Conservation (phyloP, 768 basidiomycete species). For the Russula griseocarnosa region DNA sequence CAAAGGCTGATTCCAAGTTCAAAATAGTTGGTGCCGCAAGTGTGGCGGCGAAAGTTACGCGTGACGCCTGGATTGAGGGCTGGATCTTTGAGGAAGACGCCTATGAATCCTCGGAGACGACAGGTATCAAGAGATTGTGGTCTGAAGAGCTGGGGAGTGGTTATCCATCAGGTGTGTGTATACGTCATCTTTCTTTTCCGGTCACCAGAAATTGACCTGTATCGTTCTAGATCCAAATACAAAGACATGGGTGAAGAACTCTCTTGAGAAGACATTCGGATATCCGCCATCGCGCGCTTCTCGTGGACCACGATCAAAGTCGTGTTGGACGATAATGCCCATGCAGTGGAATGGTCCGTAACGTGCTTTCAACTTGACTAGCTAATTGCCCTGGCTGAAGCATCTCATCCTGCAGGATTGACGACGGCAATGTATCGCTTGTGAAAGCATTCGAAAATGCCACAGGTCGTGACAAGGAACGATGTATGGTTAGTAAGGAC, state of each 20-base stretch:
- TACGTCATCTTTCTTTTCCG: neutral
- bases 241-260: conserved; percentile 72
- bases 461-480: conserved; percentile 70
- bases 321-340: conserved; percentile 73
- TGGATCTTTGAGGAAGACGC: conserved; percentile 75
- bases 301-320: conserved; percentile 94
- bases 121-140: conserved; percentile 32
- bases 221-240: conserved; percentile 77
- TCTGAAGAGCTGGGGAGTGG: conserved; percentile 63
- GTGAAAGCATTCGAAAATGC: conserved; percentile 69
- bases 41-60: conserved; percentile 96
- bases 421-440: conserved; percentile 76
- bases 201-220: neutral
- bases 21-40: conserved; percentile 97
- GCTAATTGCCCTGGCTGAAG: neutral
- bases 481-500: conserved; percentile 68
- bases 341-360: conserved; percentile 73
- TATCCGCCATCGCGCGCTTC: conserved; percentile 86
- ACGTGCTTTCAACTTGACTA: neutral
- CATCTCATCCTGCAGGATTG: conserved; percentile 53
- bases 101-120: conserved; percentile 11
- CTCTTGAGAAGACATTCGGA: conserved; percentile 86
- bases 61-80: conserved; percentile 82
- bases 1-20: conserved; percentile 93
- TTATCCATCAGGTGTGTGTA: conserved; percentile 74